Percentiles rank a stretch among this genome's conserved stretches.
These are phyloP conservation scores for Capronia epimyces DNA, from an alignment of 2,329 filamentous ascomycete genomes.

Conservation along the genomic window DNA sequence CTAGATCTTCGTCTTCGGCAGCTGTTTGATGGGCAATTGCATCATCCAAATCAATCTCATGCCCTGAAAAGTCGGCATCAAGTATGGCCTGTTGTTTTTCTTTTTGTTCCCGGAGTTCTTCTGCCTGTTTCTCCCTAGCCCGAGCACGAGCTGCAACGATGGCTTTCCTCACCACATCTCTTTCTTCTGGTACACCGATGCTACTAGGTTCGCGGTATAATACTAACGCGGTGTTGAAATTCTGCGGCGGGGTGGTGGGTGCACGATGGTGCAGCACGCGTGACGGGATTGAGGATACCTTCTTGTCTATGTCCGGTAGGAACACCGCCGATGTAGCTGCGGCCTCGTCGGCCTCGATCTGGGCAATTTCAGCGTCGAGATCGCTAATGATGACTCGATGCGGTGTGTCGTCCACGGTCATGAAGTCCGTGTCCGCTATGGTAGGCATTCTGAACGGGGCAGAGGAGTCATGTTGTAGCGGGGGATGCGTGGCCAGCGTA, in stretches of 20 bases:
- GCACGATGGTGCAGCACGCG: constrained; percentile 50
- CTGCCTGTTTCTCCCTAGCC: constrained; percentile 49
- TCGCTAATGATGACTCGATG: constrained; percentile 88
- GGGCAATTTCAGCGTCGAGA: constrained; percentile 78
- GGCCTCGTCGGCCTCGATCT: constrained; percentile 55
- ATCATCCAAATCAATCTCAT: constrained; percentile 12
- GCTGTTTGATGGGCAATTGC: constrained; percentile 15
- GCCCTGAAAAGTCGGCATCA: no score
- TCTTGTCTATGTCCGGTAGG: constrained; percentile 78
- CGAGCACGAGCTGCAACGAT: constrained; percentile 73
- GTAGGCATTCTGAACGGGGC: constrained; percentile 5
- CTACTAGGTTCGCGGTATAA: constrained; percentile 77
- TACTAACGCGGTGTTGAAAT: constrained; percentile 59
- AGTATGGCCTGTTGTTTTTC: background rate
- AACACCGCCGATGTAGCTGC: constrained; percentile 52
- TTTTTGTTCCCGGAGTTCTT: constrained; percentile 13
- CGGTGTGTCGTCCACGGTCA: constrained; percentile 82
- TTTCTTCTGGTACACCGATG: constrained; percentile 66
- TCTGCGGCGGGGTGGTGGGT: constrained; percentile 46
- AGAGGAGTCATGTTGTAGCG: background rate
- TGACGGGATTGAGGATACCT: constrained; percentile 64
- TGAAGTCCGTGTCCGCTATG: constrained; percentile 50
- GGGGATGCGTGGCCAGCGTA: background rate
- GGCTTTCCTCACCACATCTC: constrained; percentile 73
- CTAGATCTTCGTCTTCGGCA: constrained; percentile 19